These are phyloP conservation scores for Ceratocystis harringtonii DNA, from an alignment of 2,329 filamentous ascomycete species.

Conservation along the genomic window DNA sequence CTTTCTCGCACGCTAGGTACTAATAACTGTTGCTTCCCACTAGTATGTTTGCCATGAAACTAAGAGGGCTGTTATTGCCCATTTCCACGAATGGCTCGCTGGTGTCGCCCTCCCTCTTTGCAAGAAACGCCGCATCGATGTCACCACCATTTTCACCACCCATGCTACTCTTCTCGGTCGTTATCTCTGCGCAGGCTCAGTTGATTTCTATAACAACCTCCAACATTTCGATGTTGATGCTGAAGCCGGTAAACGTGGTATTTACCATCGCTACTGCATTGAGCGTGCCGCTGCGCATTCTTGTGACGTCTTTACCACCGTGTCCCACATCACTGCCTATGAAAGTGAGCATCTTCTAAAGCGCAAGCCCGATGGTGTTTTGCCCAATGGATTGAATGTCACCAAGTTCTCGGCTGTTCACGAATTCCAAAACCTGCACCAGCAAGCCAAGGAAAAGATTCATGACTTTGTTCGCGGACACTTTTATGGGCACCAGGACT, in stretches of 20 bases:
- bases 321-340: slow-evolving; percentile 96
- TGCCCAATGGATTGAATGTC: slow-evolving; percentile 94
- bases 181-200: slow-evolving; percentile 91
- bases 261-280: slow-evolving; percentile 97
- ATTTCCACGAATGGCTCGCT: slow-evolving; percentile 97
- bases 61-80: slow-evolving; percentile 80
- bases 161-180: slow-evolving; percentile 83
- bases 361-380: slow-evolving; percentile 88
- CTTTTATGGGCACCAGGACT: slow-evolving; percentile 97
- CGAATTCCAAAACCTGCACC: slow-evolving; percentile 97
- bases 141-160: slow-evolving; percentile 97
- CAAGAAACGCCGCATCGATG: slow-evolving; percentile 87
- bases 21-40: not conserved
- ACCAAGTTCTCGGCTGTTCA: slow-evolving; percentile 98
- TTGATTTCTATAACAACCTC: slow-evolving; percentile 98
- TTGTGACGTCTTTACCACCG: slow-evolving; percentile 93
- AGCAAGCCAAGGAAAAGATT: slow-evolving; percentile 93
- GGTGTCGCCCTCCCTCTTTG: slow-evolving; percentile 83
- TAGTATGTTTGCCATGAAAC: slow-evolving; percentile 92
- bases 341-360: slow-evolving; percentile 96
- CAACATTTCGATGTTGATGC: slow-evolving; percentile 93
- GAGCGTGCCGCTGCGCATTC: slow-evolving; percentile 85
- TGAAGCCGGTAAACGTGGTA: slow-evolving; percentile 92
- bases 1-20: not conserved
- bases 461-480: slow-evolving; percentile 96